phyloP scores from a whole-genome alignment of 2,329 filamentous ascomycete genomes.

The Bipolaris zeicola region DNA sequence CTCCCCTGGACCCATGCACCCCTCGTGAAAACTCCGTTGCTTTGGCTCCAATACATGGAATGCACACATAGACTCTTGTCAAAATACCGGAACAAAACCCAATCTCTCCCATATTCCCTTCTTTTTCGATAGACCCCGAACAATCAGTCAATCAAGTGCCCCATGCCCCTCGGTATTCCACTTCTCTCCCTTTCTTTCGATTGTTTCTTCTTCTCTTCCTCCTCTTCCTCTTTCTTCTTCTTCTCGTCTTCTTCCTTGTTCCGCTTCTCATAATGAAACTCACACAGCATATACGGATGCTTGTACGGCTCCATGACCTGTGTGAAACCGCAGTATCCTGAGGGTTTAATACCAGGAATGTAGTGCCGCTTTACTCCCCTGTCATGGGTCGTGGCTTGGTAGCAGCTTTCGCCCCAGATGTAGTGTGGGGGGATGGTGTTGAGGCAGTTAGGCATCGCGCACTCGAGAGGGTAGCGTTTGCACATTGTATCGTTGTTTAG shows the following conservation, averaged over 20 bases:
- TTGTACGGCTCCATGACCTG: background rate
- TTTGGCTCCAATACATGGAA: too few species aligned
- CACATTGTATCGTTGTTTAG: background rate
- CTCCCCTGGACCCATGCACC: too few species aligned
- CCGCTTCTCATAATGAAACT: background rate
- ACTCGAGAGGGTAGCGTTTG: background rate
- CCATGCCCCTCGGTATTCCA: background rate
- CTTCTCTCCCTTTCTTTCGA: background rate
- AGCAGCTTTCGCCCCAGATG: background rate
- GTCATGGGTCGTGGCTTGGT: background rate
- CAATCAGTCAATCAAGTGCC: background rate
- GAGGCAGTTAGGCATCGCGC: background rate
- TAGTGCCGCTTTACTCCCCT: background rate
- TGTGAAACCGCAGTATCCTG: background rate
- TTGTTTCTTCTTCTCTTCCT: background rate
- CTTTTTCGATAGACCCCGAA: too few species aligned
- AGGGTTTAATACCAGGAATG: background rate
- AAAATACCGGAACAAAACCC: too few species aligned
- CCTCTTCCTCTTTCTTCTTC: background rate
- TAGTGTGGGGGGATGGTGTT: background rate
- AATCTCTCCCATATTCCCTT: too few species aligned
- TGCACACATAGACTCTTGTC: too few species aligned
- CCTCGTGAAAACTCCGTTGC: too few species aligned
- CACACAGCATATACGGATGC: background rate
- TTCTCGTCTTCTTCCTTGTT: background rate